phyloP scores from a whole-genome alignment of 345 rosid genomes.

The Reutealis trisperma region DNA sequence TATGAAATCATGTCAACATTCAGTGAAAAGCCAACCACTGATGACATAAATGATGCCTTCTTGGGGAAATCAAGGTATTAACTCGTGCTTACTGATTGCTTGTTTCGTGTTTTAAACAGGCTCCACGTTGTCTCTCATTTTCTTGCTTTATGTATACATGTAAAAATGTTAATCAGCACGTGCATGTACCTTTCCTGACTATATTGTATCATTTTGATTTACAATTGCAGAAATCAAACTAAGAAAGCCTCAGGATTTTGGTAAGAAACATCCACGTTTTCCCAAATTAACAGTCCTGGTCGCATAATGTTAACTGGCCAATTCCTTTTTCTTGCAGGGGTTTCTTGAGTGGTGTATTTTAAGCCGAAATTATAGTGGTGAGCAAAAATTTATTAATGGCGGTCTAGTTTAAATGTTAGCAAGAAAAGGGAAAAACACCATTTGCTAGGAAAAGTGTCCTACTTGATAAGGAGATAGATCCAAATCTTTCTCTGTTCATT shows the following conservation, averaged over 20 bases:
- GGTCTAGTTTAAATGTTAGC: not conserved
- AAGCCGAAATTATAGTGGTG: slow-evolving; percentile 9
- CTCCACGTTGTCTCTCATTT: not conserved
- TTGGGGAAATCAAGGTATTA: slow-evolving; percentile 58
- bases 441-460: too few species aligned
- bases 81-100: not conserved
- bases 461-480: too few species aligned
- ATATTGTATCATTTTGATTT: slow-evolving; percentile 3
- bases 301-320: not conserved
- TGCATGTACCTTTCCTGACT: not conserved
- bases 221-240: slow-evolving; percentile 43
- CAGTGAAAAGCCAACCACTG: slow-evolving; percentile 56
- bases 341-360: slow-evolving; percentile 56
- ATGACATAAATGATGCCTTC: slow-evolving; percentile 80
- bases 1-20: slow-evolving; percentile 58
- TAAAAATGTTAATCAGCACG: not conserved
- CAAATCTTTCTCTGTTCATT: too few species aligned
- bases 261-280: slow-evolving; percentile 36
- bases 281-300: not conserved
- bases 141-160: not conserved
- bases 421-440: too few species aligned
- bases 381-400: not conserved
- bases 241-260: slow-evolving; percentile 70
- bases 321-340: slow-evolving; percentile 45
- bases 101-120: not conserved